phyloP scores from a whole-genome alignment of 495 filamentous ascomycete species.

The Talaromyces adpressus region DNA sequence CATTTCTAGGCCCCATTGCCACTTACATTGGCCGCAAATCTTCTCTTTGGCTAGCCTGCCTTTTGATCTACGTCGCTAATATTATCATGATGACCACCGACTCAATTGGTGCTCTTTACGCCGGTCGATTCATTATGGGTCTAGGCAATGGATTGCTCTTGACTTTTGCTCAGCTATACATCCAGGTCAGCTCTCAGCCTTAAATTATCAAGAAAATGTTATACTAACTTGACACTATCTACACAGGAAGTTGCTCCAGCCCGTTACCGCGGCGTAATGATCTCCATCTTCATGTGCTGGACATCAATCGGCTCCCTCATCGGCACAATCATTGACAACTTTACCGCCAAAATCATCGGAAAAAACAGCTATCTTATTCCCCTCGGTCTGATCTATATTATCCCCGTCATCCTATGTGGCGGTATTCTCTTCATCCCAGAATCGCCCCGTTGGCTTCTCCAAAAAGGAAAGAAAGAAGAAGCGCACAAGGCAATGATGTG shows the following conservation, averaged over 20 bases:
- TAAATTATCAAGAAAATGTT: background rate
- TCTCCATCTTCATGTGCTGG: conserved; percentile 44
- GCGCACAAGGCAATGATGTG: background rate
- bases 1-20: background rate
- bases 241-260: conserved; percentile 44
- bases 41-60: background rate
- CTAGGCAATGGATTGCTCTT: background rate
- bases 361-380: conserved; percentile 45
- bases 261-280: conserved; percentile 41
- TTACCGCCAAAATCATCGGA: conserved; percentile 37
- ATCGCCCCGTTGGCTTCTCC: conserved; percentile 56
- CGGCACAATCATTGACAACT: conserved; percentile 58
- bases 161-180: background rate
- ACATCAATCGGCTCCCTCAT: conserved; percentile 46
- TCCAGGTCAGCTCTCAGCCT: background rate
- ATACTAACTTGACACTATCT: background rate
- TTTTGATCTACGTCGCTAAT: background rate
- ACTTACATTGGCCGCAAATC: background rate
- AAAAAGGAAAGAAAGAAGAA: conserved; percentile 30
- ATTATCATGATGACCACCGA: background rate
- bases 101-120: background rate
- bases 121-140: background rate
- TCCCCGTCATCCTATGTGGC: conserved; percentile 44
- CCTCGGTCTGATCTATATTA: conserved; percentile 50
- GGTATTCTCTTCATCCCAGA: conserved; percentile 56